These are phyloP conservation scores for Globisporangium mamillatum DNA, from an alignment of 352 stramenopile genomes.

Conservation along the genomic window DNA sequence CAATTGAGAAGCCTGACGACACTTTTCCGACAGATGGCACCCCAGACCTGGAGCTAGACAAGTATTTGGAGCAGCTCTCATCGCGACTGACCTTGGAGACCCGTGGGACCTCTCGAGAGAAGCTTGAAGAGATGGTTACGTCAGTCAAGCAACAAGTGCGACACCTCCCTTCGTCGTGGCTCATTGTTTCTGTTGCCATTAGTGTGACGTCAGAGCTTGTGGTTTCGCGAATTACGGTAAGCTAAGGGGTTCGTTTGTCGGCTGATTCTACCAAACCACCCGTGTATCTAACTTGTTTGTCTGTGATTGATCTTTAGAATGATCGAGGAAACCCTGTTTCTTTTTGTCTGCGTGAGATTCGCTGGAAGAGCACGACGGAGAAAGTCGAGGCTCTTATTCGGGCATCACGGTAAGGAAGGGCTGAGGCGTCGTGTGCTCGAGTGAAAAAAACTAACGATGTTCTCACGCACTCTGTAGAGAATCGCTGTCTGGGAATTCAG, in stretches of 20 bases:
- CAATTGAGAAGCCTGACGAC: slow-evolving; percentile 19
- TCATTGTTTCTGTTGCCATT: slow-evolving; percentile 41
- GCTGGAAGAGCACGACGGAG: slow-evolving; percentile 37
- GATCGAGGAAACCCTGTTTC: slow-evolving; percentile 37
- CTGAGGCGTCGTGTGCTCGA: neutral
- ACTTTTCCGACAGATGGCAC: slow-evolving; percentile 18
- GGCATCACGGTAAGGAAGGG: slow-evolving; percentile 48
- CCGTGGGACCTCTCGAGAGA: neutral
- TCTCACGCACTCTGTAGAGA: slow-evolving; percentile 25
- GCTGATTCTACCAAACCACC: neutral
- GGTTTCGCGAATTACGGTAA: slow-evolving; percentile 40
- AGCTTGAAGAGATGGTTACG: slow-evolving; percentile 22
- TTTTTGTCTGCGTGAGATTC: slow-evolving; percentile 42
- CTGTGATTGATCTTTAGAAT: slow-evolving; percentile 30
- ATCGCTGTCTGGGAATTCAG: slow-evolving; percentile 58
- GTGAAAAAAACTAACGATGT: neutral
- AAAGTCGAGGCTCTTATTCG: slow-evolving; percentile 53
- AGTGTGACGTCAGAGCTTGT: slow-evolving; percentile 44
- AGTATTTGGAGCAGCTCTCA: slow-evolving; percentile 15
- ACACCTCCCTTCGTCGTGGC: slow-evolving; percentile 37
- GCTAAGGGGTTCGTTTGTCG: neutral
- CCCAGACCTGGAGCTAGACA: slow-evolving; percentile 12
- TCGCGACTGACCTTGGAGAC: slow-evolving; percentile 3
- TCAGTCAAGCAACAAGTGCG: slow-evolving; percentile 23
- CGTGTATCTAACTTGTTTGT: neutral